Conservation (phyloP, 148 eudicot genomes). For the Amaranthus cruentus region DNA sequence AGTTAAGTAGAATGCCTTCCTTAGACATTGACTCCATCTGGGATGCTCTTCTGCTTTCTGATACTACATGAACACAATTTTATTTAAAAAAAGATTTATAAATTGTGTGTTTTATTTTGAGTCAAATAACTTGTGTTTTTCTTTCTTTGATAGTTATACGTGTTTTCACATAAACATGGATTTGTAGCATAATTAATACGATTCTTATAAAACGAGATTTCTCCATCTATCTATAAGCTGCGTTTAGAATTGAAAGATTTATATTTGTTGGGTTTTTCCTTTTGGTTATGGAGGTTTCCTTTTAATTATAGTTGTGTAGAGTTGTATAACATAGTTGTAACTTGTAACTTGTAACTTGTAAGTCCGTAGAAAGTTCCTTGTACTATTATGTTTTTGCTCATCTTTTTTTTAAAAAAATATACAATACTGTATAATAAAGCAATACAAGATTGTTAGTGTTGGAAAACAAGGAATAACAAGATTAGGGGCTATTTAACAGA, state of each 20-base stretch:
- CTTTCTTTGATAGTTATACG: slow-evolving; percentile 3
- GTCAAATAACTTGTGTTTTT: neutral
- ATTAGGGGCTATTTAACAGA: too few relatives aligned
- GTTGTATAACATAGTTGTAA: too few relatives aligned
- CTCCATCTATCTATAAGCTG: neutral
- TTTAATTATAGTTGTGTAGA: too few relatives aligned
- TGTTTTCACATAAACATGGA: neutral
- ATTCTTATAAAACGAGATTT: neutral
- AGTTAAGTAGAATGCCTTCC: slow-evolving; percentile 92
- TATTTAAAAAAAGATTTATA: neutral
- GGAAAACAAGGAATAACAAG: too few relatives aligned
- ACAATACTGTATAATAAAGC: too few relatives aligned
- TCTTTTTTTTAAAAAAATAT: too few relatives aligned
- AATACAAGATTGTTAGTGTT: too few relatives aligned
- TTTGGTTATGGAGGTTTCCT: too few relatives aligned
- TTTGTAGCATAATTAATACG: slow-evolving; percentile 8
- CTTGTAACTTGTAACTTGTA: too few relatives aligned
- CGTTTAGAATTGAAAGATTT: neutral
- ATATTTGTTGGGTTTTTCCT: too few relatives aligned
- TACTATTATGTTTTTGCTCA: too few relatives aligned
- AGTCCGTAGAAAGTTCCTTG: too few relatives aligned
- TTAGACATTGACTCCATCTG: slow-evolving; percentile 93
- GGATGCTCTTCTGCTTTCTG: slow-evolving; percentile 80
- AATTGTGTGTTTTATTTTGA: neutral
- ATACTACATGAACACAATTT: slow-evolving; percentile 27